A percentile compares a stretch with the other conserved stretches of the same genome.
Evolutionary conservation across 2,329 filamentous ascomycete species (phyloP).

Genomic region (Tothia fuscella): DNA sequence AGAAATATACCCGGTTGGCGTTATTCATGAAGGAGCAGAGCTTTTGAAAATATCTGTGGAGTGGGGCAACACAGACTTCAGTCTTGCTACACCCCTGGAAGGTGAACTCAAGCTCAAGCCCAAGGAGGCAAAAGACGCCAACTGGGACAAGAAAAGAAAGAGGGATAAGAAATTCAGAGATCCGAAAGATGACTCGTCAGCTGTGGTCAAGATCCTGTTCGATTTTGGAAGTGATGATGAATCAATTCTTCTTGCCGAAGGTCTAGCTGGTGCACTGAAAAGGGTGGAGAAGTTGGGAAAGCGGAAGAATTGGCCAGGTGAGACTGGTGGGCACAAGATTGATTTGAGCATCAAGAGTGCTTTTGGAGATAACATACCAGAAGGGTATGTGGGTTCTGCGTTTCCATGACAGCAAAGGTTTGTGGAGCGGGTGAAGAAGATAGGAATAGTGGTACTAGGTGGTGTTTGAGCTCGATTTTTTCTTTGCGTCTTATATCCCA

Average conservation of each 20-base stretch:
- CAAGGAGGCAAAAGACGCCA: slow-evolving; percentile 3
- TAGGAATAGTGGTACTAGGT: not conserved
- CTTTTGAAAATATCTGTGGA: slow-evolving; percentile 18
- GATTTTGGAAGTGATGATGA: slow-evolving; percentile 2
- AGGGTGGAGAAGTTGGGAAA: slow-evolving; percentile 26
- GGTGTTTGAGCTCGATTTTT: not conserved
- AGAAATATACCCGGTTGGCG: slow-evolving; percentile 49
- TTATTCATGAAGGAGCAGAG: slow-evolving; percentile 20
- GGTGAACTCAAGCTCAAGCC: not conserved
- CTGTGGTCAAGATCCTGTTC: slow-evolving; percentile 1
- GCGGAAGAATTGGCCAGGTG: slow-evolving; percentile 27
- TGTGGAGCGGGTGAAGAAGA: not conserved
- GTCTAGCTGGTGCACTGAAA: slow-evolving; percentile 19
- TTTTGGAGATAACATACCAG: slow-evolving; percentile 1
- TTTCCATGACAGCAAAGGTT: not conserved
- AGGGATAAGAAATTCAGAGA: slow-evolving; percentile 5
- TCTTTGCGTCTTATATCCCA: not conserved
- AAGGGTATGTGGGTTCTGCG: not conserved
- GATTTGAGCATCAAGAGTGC: not conserved
- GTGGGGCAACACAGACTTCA: slow-evolving; percentile 14
- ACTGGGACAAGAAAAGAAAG: slow-evolving; percentile 2
- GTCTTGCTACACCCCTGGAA: not conserved
- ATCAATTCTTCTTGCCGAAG: slow-evolving; percentile 15
- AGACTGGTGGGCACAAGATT: slow-evolving; percentile 2
- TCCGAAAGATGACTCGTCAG: not conserved